Base-by-base conservation (phyloP, 2,329 filamentous ascomycete species). In the Colletotrichum tropicicola region DNA sequence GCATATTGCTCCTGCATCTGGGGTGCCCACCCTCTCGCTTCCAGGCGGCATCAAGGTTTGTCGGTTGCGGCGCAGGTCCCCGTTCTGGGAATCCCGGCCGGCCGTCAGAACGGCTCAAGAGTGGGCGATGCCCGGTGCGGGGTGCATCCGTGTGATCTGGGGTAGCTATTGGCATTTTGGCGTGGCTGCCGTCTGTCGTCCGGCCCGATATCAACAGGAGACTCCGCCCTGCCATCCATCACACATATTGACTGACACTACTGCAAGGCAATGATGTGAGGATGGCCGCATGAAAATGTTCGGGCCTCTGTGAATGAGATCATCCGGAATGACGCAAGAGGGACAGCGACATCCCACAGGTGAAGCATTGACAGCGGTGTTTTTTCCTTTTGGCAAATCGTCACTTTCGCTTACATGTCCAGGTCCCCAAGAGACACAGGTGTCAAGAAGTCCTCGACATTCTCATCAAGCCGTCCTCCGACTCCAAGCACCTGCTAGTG, bases 171-270 rank as follows among this genome's bases (percentile, higher is more conserved):
- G 43, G 62, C 37, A 56, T 61, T 23, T 55, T 65, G 43, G 62
- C 37, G 48, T 55, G 32, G 30, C 23, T 56, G 49, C 41, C 30
- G 30, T 17, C 27, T n/a, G 21, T 62, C 37, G 41, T 51, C 57
- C 62, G 62, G 62, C 28, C 62, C 62, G 57, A 65, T 62, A 56
- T 65, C 51, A 62, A 65, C 62, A 65, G 62, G 57, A 65, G 62
- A 65, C 62, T 65, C 62, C 62, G 62, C 58, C 57, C 7, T 65
- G 23, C 25, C 62, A 52, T 56, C 44, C 39, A 56, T 65, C 23
- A 44, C 37, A 35, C 49, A 56, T 44, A 7, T 43, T 62, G 43
- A 12, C 37, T 12, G 44, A 62, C 51, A 27, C 57, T 47, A 56
- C 58, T 62, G 62, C 62, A 47, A 19, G 58, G 9, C 39, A 43